These are phyloP conservation scores for Apiotrichum porosum DNA, from an alignment of 1,284 basidiomycete species.

Conservation along the genomic window DNA sequence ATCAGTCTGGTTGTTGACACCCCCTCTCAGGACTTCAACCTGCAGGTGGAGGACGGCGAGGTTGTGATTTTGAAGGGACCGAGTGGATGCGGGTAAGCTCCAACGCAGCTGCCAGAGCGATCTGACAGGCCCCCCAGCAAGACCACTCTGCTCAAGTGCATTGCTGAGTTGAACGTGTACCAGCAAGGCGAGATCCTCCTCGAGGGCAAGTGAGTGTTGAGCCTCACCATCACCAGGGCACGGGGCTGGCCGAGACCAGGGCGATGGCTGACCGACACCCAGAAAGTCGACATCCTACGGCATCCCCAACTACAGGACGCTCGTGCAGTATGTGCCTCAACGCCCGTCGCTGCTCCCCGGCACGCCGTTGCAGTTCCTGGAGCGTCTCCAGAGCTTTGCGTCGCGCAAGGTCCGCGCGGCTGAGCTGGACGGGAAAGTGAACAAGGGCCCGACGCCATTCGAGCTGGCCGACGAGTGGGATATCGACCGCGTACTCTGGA, in stretches of 20 bases:
- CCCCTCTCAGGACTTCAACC: constrained; percentile 53
- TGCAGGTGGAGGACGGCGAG: constrained; percentile 64
- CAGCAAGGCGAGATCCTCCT: constrained; percentile 59
- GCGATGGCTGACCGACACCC: too few species aligned
- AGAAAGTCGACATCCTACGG: constrained; percentile 50
- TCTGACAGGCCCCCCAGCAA: constrained; percentile 54
- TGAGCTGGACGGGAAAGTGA: constrained; percentile 21
- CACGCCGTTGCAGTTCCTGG: constrained; percentile 67
- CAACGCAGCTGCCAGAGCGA: not conserved
- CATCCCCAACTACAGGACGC: constrained; percentile 67
- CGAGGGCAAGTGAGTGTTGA: constrained; percentile 62
- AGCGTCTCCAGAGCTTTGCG: constrained; percentile 56
- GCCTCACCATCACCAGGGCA: too few species aligned
- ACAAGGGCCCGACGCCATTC: constrained; percentile 41
- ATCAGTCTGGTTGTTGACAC: not conserved
- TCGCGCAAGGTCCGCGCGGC: constrained; percentile 50
- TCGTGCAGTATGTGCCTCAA: constrained; percentile 77
- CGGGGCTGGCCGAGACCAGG: too few species aligned
- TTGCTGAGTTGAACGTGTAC: constrained; percentile 71
- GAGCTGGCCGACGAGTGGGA: constrained; percentile 64
- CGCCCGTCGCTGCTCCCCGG: constrained; percentile 75
- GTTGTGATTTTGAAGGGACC: constrained; percentile 67
- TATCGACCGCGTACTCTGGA: constrained; percentile 65
- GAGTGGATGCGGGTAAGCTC: constrained; percentile 61
- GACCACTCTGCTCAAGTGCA: constrained; percentile 73